Base-by-base conservation (phyloP, 805 yeast genomes). In the Metschnikowia bowlesiae region DNA sequence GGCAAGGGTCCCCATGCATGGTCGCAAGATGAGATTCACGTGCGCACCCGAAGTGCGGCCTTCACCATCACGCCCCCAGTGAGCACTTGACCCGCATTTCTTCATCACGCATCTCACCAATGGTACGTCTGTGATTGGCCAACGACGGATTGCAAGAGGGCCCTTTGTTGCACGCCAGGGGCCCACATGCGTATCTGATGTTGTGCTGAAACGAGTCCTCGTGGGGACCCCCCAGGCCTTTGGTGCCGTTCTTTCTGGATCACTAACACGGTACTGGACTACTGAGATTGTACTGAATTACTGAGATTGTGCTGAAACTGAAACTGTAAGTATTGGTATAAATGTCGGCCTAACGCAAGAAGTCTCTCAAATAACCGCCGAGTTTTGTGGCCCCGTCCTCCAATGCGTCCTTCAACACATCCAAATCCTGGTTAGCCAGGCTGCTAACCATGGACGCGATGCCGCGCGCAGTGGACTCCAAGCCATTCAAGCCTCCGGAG, bases 321-420 rank as follows among this genome's bases (percentile, higher is more conserved):
- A 31, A 42, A 18, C 28, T 32, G 16, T 18, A 18, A 18, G 42
- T 39, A 22, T 7, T 39, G 42, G 29, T 37, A 56, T 28, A 28
- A 39, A 28, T 5, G 9, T 14, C n/a, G 43, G 26, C 16, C 34
- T 49, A 71, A 53, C 84, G 81, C 65, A 92, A 73, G 62, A 88
- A 89, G 64, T 92, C 97, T 62, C 98, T 82, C 73, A 94, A 75
- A 64, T 86, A 83, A 30, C 85, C 86, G 30, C 95, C 89, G 49
- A 92, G 74, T 69, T 88, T 90, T 63, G 84, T 87, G 26, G 97
- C 98, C 52, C 98, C 98, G 57, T 83, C 87, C 69, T 92, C 98
- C 55, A 94, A 78, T 13, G 90, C 97, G 67, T 89, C 96, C 71
- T 88, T 90, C 63, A 94, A 72, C 50, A 85, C 89, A 44, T 86